Conservation (phyloP, 306 rosid species). For the Fragaria iinumae region DNA sequence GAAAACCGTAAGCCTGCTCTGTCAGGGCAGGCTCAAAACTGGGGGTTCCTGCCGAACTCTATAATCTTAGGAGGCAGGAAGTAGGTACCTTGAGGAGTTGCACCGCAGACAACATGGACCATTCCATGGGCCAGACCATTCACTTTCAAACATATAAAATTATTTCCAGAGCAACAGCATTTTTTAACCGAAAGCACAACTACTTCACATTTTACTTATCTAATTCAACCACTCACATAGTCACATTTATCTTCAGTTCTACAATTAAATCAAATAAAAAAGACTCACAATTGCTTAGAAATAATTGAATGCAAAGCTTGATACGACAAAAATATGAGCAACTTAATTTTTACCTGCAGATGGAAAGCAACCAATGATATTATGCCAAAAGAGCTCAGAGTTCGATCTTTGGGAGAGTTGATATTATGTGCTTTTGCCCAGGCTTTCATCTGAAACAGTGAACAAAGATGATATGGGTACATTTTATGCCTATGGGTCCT, state of each 20-base stretch:
- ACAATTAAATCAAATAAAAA: neutral
- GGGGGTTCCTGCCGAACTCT: neutral
- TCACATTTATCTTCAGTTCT: neutral
- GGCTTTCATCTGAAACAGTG: constrained; percentile 18
- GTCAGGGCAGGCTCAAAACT: neutral
- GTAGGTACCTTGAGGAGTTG: neutral
- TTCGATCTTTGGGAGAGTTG: constrained; percentile 17
- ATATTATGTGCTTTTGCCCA: constrained; percentile 18
- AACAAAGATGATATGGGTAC: neutral
- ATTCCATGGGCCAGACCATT: neutral
- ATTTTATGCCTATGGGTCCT: neutral
- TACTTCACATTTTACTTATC: neutral
- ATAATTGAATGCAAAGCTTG: neutral
- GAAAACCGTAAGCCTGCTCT: neutral
- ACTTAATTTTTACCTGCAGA: constrained; percentile 5
- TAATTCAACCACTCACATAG: neutral
- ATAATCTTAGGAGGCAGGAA: neutral
- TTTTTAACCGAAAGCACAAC: neutral
- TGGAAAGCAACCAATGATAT: constrained; percentile 11
- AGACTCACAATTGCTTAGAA: neutral
- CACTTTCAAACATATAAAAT: neutral
- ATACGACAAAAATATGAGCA: neutral
- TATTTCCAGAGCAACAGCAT: neutral
- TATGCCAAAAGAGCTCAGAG: constrained; percentile 18
- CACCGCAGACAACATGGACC: neutral